phyloP scores from a whole-genome alignment of 768 basidiomycete genomes.

The Lactarius tabidus region DNA sequence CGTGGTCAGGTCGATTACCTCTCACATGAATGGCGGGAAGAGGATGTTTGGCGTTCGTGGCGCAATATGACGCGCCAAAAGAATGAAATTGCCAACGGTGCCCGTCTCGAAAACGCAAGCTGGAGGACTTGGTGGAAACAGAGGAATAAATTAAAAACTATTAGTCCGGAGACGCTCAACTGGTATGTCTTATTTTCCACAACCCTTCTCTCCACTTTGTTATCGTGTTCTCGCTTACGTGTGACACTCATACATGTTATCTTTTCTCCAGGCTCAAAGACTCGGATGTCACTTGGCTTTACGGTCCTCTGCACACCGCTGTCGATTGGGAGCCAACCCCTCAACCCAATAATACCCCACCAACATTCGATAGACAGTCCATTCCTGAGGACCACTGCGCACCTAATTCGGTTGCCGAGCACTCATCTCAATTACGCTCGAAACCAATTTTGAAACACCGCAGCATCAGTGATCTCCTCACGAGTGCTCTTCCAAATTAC shows the following conservation, averaged over 20 bases:
- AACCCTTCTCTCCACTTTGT: not conserved
- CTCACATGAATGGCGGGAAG: constrained; percentile 95
- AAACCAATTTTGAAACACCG: constrained; percentile 98
- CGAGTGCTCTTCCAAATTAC: constrained; percentile 60
- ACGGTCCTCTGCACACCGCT: constrained; percentile 95
- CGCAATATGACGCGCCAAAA: constrained; percentile 97
- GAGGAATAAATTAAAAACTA: constrained; percentile 90
- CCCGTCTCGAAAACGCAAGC: constrained; percentile 93
- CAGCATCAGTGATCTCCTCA: constrained; percentile 85
- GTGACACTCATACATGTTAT: constrained; percentile 14
- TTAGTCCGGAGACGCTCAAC: constrained; percentile 96
- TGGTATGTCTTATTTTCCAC: constrained; percentile 55
- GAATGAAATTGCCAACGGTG: constrained; percentile 95
- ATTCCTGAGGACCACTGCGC: constrained; percentile 50
- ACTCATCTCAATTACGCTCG: constrained; percentile 31
- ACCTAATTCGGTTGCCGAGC: constrained; percentile 35
- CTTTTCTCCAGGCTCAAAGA: constrained; percentile 82
- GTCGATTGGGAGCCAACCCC: constrained; percentile 74
- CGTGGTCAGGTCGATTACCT: constrained; percentile 97
- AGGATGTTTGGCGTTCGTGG: constrained; percentile 99
- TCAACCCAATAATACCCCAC: constrained; percentile 44
- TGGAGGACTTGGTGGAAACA: constrained; percentile 99
- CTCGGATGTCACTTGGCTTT: constrained; percentile 98
- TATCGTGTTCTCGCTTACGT: not conserved
- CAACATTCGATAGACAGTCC: constrained; percentile 37